Evolutionary conservation across 768 basidiomycete genomes (phyloP).

Genomic region (Tubosaeta sp.): DNA sequence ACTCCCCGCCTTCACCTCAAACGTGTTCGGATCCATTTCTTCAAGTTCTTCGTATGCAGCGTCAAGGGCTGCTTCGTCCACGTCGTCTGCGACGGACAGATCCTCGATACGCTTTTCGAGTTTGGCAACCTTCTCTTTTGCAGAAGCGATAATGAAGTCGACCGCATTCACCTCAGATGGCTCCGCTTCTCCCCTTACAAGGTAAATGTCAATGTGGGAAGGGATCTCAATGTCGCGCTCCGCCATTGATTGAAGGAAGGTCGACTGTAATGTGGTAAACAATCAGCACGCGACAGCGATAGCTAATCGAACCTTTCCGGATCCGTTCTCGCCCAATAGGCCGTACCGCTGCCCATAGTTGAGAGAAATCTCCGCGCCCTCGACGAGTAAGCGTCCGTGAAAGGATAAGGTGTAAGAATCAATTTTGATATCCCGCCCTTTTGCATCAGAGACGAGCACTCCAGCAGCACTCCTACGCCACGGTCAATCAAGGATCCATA

Average conservation of each 20-base stretch:
- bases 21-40: slow-evolving; percentile 92
- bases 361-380: slow-evolving; percentile 62
- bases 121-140: slow-evolving; percentile 87
- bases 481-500: slow-evolving; percentile 3
- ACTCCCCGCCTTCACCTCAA: slow-evolving; percentile 92
- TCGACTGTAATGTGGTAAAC: slow-evolving; percentile 55
- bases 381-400: slow-evolving; percentile 85
- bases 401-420: slow-evolving; percentile 94
- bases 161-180: slow-evolving; percentile 94
- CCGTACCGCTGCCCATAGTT: slow-evolving; percentile 95
- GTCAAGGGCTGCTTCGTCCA: slow-evolving; percentile 87
- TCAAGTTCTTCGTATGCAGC: slow-evolving; percentile 93
- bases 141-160: slow-evolving; percentile 93
- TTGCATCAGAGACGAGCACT: slow-evolving; percentile 87
- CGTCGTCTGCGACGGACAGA: slow-evolving; percentile 80
- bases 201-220: slow-evolving; percentile 94
- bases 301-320: slow-evolving; percentile 77
- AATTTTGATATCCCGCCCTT: slow-evolving; percentile 96
- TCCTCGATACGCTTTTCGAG: slow-evolving; percentile 95
- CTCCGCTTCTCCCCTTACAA: slow-evolving; percentile 93
- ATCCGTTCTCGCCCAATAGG: slow-evolving; percentile 94
- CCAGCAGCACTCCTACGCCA: slow-evolving; percentile 76
- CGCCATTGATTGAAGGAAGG: slow-evolving; percentile 92
- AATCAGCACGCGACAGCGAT: slow-evolving; percentile 1
- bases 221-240: slow-evolving; percentile 96